These are phyloP conservation scores for Strobilomyces confusus DNA, from an alignment of 768 basidiomycete species.

Conservation along the genomic window DNA sequence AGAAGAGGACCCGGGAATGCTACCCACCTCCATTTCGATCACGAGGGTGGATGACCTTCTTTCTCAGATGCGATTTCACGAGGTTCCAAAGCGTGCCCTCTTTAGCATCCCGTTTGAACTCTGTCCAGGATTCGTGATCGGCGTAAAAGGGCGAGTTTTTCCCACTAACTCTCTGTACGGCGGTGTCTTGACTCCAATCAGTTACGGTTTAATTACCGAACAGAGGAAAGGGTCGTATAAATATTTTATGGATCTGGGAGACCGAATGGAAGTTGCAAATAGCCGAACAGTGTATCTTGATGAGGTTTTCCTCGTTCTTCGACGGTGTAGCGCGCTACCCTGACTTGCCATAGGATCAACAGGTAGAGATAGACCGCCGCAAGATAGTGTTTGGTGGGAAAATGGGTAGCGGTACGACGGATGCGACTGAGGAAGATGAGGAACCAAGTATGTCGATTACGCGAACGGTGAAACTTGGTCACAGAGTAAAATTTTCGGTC, in stretches of 20 bases:
- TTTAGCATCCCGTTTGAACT: constrained; percentile 82
- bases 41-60: constrained; percentile 75
- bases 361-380: constrained; percentile 25
- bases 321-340: neutral
- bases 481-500: constrained; percentile 39
- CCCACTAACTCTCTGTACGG: neutral
- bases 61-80: constrained; percentile 75
- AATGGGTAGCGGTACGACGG: constrained; percentile 36
- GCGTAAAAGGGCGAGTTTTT: constrained; percentile 70
- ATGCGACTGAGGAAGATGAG: constrained; percentile 30
- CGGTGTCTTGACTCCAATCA: constrained; percentile 29
- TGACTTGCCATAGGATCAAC: constrained; percentile 24
- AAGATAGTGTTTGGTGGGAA: constrained; percentile 31
- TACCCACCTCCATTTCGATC: constrained; percentile 71
- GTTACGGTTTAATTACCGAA: constrained; percentile 85
- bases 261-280: constrained; percentile 71
- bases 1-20: constrained; percentile 46
- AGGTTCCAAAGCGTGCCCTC: constrained; percentile 76
- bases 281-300: constrained; percentile 73
- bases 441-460: constrained; percentile 36
- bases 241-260: constrained; percentile 78
- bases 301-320: constrained; percentile 38
- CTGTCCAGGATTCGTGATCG: constrained; percentile 68
- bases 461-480: constrained; percentile 47
- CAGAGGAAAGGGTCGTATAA: constrained; percentile 81